Percentiles rank a stretch among this genome's conserved stretches.
Evolutionary conservation across 2,329 filamentous ascomycete species (phyloP).

Genomic region (Penicillium sp.): DNA sequence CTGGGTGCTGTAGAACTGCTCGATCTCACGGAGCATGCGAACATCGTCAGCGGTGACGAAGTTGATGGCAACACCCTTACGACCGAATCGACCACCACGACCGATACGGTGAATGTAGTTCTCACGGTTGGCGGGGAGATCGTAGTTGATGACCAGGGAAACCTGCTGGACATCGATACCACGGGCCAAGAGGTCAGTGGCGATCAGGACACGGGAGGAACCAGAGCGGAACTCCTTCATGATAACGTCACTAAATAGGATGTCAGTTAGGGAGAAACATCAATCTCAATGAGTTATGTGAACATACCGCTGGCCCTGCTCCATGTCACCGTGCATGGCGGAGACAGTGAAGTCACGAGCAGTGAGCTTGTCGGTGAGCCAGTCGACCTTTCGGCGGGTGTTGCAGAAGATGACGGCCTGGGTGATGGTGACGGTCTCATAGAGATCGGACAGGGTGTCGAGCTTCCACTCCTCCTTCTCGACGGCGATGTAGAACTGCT

Average conservation of each 20-base stretch:
- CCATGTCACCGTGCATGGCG: conserved; percentile 99
- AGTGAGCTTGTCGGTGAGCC: conserved; percentile 99
- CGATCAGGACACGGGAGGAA: conserved; percentile 93
- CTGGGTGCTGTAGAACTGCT: conserved; percentile 94
- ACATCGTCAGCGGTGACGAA: conserved; percentile 99
- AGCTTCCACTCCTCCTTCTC: conserved; percentile 99
- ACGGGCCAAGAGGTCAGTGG: conserved; percentile 95
- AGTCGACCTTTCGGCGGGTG: conserved; percentile 97
- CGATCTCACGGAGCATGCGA: conserved; percentile 94
- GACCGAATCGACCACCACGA: conserved; percentile 89
- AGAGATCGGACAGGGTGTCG: conserved; percentile 96
- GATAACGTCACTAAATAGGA: conserved; percentile 72
- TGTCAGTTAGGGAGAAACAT: background rate
- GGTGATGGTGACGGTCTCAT: conserved; percentile 97
- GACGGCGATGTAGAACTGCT: conserved; percentile 99
- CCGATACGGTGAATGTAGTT: conserved; percentile 99
- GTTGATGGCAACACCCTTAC: conserved; percentile 99
- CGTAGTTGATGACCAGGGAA: conserved; percentile 98
- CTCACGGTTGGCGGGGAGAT: conserved; percentile 95
- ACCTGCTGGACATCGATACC: conserved; percentile 99
- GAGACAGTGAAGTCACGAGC: conserved; percentile 98
- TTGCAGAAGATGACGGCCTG: conserved; percentile 99
- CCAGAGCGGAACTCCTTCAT: conserved; percentile 99
- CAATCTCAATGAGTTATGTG: no score
- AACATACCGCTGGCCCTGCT: conserved; percentile 73